Percentiles rank a stretch among this genome's conserved stretches.
phyloP scores from a whole-genome alignment of 768 basidiomycete species.

The Bullera alba region DNA sequence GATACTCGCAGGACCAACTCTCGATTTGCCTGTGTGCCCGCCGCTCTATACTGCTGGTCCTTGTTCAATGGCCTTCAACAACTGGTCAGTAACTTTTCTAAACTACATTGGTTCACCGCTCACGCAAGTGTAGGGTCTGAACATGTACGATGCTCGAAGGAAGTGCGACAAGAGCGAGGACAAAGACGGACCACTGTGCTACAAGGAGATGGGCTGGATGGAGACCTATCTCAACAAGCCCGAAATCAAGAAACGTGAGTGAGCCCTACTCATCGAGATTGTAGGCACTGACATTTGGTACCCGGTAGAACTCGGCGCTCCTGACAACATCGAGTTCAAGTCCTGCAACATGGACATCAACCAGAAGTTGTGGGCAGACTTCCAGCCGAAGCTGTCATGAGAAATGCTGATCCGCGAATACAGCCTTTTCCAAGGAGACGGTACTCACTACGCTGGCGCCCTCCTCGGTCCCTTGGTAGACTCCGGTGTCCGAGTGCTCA shows the following conservation, averaged over 20 bases:
- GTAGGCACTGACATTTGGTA: neutral
- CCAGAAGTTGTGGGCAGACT: slow-evolving; percentile 57
- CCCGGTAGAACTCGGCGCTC: slow-evolving; percentile 50
- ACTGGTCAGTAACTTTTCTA: slow-evolving; percentile 22
- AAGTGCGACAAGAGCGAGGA: slow-evolving; percentile 67
- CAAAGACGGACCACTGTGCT: slow-evolving; percentile 49
- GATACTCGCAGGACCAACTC: slow-evolving; percentile 20
- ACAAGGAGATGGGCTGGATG: slow-evolving; percentile 70
- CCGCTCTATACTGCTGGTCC: slow-evolving; percentile 64
- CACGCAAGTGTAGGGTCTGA: slow-evolving; percentile 54
- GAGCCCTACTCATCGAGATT: no score
- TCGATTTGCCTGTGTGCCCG: slow-evolving; percentile 55
- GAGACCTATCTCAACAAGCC: slow-evolving; percentile 80
- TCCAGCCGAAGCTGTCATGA: neutral
- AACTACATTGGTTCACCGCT: neutral
- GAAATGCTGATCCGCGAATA: neutral
- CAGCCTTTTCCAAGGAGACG: slow-evolving; percentile 66
- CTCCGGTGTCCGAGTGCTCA: slow-evolving; percentile 70
- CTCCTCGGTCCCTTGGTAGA: slow-evolving; percentile 75
- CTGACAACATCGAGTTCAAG: slow-evolving; percentile 39
- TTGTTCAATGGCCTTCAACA: slow-evolving; percentile 37
- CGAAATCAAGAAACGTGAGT: slow-evolving; percentile 58
- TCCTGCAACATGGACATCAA: slow-evolving; percentile 59
- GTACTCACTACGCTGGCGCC: slow-evolving; percentile 70
- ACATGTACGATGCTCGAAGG: slow-evolving; percentile 66